Evolutionary conservation across 192 early-diverging fungal genomes (phyloP).

Genomic region (Linderina pennispora): DNA sequence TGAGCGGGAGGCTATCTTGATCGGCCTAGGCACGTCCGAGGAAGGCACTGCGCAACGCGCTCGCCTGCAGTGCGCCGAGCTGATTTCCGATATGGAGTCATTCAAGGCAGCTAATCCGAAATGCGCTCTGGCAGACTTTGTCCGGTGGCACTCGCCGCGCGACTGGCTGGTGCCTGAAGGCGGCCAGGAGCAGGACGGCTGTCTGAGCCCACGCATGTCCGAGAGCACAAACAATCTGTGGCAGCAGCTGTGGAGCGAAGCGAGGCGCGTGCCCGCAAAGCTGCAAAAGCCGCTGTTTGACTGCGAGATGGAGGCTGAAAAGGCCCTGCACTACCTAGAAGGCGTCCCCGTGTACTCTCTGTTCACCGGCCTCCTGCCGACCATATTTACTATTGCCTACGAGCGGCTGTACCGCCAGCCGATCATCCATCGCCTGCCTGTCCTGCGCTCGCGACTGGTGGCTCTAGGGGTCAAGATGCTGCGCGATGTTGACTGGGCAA

Average conservation of each 20-base stretch:
- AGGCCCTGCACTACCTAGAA: conserved; percentile 67
- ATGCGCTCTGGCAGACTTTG: conserved; percentile 75
- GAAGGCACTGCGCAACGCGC: conserved; percentile 69
- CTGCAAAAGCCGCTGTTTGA: conserved; percentile 81
- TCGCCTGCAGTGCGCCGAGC: conserved; percentile 67
- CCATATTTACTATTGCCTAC: conserved; percentile 68
- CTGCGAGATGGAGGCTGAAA: conserved; percentile 65
- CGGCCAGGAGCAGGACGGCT: conserved; percentile 25
- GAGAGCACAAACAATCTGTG: conserved; percentile 68
- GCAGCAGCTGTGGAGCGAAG: conserved; percentile 77
- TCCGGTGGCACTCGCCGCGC: conserved; percentile 93
- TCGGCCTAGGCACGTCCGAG: conserved; percentile 65
- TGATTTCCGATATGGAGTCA: conserved; percentile 74
- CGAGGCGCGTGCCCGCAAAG: conserved; percentile 51
- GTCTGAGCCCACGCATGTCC: conserved; percentile 73
- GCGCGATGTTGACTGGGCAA: conserved; percentile 16
- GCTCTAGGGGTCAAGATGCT: conserved; percentile 20
- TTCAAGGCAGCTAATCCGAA: conserved; percentile 93
- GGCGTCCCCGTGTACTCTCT: conserved; percentile 48
- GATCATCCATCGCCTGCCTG: conserved; percentile 20
- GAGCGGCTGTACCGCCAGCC: conserved; percentile 54
- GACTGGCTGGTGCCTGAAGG: conserved; percentile 74
- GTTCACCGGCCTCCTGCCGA: conserved; percentile 64
- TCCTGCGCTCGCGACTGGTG: conserved; percentile 16
- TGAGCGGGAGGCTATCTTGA: conserved; percentile 72